phyloP scores from a whole-genome alignment of 108 stramenopile species.

The Cyclotella choctawhatcheeana region DNA sequence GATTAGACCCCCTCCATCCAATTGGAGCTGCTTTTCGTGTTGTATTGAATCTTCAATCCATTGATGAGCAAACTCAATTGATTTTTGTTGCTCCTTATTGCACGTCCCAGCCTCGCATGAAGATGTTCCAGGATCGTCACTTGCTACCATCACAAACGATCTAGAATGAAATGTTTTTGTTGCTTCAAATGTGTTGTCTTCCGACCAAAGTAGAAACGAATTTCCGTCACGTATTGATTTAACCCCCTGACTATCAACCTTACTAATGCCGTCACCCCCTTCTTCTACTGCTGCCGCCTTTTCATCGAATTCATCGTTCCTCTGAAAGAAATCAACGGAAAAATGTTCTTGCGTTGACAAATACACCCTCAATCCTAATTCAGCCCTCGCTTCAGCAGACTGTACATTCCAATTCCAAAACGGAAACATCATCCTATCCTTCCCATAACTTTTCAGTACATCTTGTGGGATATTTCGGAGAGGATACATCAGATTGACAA shows the following conservation, averaged over 20 bases:
- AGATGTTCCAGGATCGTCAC: conserved; percentile 39
- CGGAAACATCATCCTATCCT: conserved; percentile 41
- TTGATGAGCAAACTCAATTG: conserved; percentile 56
- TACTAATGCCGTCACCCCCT: conserved; percentile 5
- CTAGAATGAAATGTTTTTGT: conserved; percentile 42
- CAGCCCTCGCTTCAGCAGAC: neutral
- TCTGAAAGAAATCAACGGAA: conserved; percentile 45
- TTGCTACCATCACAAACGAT: conserved; percentile 63
- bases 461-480: conserved; percentile 32
- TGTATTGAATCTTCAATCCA: conserved; percentile 75
- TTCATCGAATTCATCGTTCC: conserved; percentile 48
- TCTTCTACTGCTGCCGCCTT: conserved; percentile 8
- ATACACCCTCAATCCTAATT: conserved; percentile 73
- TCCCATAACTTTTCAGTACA: conserved; percentile 27
- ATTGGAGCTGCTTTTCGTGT: conserved; percentile 49
- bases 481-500: conserved; percentile 53
- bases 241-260: neutral
- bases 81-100: conserved; percentile 27
- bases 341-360: conserved; percentile 54
- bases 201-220: conserved; percentile 47
- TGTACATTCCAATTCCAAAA: conserved; percentile 40
- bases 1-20: conserved; percentile 72
- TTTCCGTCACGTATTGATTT: conserved; percentile 35
- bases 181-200: conserved; percentile 46
- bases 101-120: conserved; percentile 35